phyloP scores from a whole-genome alignment of 2,329 filamentous ascomycete species.

The Sclerotinia glacialis region DNA sequence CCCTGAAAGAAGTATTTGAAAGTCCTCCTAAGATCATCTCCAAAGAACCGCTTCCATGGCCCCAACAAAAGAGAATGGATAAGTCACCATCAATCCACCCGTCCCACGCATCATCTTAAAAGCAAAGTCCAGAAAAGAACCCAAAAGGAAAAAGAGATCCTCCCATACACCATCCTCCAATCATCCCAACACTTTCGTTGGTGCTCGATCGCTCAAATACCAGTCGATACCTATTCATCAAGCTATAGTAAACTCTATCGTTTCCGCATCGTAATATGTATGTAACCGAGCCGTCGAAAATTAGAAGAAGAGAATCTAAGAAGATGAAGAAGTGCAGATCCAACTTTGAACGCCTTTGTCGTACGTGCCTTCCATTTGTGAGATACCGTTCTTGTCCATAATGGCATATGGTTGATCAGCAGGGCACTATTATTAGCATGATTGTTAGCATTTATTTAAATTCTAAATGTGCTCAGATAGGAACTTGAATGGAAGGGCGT shows the following conservation, averaged over 20 bases:
- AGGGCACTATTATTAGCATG: neutral
- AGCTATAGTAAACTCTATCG: neutral
- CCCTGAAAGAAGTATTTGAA: conserved; percentile 5
- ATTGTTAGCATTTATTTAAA: neutral
- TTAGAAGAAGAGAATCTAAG: neutral
- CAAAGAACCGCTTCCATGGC: neutral
- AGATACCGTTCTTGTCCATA: neutral
- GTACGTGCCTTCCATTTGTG: neutral
- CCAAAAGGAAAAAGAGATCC: neutral
- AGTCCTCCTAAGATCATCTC: conserved; percentile 9
- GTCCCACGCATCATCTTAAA: neutral
- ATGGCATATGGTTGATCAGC: neutral
- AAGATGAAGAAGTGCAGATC: conserved; percentile 1
- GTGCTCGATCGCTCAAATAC: conserved; percentile 1
- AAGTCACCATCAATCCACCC: neutral
- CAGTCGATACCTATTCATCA: neutral
- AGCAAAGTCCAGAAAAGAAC: neutral
- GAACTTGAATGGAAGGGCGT: neutral
- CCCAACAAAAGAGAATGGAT: too few relatives aligned
- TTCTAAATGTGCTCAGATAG: too few relatives aligned
- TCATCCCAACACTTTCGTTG: neutral
- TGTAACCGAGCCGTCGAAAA: neutral
- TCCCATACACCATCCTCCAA: neutral
- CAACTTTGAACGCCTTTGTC: neutral
- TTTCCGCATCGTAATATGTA: neutral